phyloP scores from a whole-genome alignment of 306 rosid genomes.

The Datisca glomerata region DNA sequence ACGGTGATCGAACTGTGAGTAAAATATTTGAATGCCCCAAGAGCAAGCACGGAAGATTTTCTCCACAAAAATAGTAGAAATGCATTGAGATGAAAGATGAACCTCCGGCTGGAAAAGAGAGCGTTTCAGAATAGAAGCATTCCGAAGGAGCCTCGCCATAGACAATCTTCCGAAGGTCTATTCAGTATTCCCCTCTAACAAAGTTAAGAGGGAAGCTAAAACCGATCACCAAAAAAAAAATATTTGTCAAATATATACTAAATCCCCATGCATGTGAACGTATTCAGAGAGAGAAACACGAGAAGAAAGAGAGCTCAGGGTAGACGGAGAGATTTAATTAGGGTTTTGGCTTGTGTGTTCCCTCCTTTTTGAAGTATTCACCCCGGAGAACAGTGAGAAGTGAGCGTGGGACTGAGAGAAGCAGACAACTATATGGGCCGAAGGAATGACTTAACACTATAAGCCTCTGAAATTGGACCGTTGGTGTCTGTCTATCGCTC shows the following conservation, averaged over 20 bases:
- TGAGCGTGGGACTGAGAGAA: too few species aligned
- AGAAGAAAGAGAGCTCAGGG: neutral
- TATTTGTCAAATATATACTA: too few species aligned
- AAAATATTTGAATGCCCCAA: neutral
- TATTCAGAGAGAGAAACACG: neutral
- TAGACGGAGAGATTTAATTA: neutral
- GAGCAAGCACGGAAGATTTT: neutral
- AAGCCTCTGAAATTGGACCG: too few species aligned
- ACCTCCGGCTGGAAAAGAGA: slow-evolving; percentile 39
- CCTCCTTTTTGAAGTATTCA: too few species aligned
- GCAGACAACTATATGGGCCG: too few species aligned
- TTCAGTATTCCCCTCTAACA: too few species aligned
- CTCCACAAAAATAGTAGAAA: neutral
- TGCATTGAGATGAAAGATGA: slow-evolving; percentile 4
- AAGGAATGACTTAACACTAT: too few species aligned
- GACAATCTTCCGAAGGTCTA: neutral
- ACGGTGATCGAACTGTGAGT: slow-evolving; percentile 3
- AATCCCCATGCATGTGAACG: neutral
- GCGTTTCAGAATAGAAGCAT: slow-evolving; percentile 33
- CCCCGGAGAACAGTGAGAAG: too few species aligned
- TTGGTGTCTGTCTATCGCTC: too few species aligned
- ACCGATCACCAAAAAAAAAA: neutral
- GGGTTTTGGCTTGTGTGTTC: neutral
- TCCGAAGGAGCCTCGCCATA: slow-evolving; percentile 74
- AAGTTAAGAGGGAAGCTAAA: neutral